Percentiles rank a stretch among this genome's conserved stretches.
Evolutionary conservation across 2,329 filamentous ascomycete genomes (phyloP).

Genomic region (Ceratocystis cacaofunesta): DNA sequence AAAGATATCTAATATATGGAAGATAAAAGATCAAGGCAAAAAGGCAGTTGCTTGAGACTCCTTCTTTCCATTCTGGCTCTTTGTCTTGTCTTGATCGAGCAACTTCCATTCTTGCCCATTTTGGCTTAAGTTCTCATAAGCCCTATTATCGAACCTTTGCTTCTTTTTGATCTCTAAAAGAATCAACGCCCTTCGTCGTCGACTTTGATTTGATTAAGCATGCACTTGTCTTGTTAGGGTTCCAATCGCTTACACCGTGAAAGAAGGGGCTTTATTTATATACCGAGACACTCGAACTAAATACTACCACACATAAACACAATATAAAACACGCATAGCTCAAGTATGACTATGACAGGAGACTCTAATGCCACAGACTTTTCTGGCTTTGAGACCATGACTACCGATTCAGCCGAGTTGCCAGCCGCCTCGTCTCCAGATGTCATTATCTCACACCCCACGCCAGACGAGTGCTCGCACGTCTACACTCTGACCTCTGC

Average conservation of each 20-base stretch:
- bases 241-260: conserved; percentile 4
- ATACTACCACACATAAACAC: not conserved
- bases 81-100: not conserved
- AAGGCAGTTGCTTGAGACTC: not conserved
- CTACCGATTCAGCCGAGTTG: not conserved
- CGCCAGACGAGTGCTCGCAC: conserved; percentile 35
- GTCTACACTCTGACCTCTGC: conserved; percentile 42
- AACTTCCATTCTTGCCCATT: not conserved
- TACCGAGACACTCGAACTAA: not conserved
- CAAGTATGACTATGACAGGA: conserved; percentile 4
- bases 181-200: not conserved
- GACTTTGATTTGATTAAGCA: not conserved
- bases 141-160: not conserved
- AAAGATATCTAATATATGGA: not conserved
- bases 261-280: not conserved
- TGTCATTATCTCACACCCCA: conserved; percentile 40
- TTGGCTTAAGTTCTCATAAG: not conserved
- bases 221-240: conserved; percentile 4
- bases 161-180: not conserved
- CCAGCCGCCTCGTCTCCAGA: conserved; percentile 14
- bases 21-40: not conserved
- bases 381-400: not conserved
- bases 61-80: not conserved
- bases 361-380: conserved; percentile 2
- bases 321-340: not conserved